Evolutionary conservation across 2,329 filamentous ascomycete species (phyloP), one percentile per base, ranked within the genome.

Genomic region (Apiospora hydei): DNA sequence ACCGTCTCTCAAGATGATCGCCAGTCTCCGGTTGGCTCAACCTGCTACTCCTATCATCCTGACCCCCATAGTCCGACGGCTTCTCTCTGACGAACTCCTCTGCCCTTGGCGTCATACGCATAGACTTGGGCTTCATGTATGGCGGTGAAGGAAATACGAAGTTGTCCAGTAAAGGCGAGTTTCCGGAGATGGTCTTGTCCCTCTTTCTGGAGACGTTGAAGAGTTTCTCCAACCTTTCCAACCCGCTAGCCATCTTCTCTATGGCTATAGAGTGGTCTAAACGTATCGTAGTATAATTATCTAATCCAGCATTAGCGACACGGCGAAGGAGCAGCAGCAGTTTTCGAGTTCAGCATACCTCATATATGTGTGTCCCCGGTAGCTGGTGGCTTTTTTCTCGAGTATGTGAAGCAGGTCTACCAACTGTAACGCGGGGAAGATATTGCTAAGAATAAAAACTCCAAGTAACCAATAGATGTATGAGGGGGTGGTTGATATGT

Each of bases 81-180:
- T 41, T 69, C 18, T 69, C 46, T 41, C 24, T 51, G 46, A 43
- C 4, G 30, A 51, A 74, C 24, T 75, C 75, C 76, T 87, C 87
- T 67, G 89, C 85, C 67, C 89, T 84, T n/a, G 89, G 88, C 67
- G 85, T 80, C 89, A 91, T 90, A 34, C 87, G 84, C 71, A 82
- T 83, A 21, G 85, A 83, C 49, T 83, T 89, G 38, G 89, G 89
- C 66, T 87, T 84, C 73, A 91, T 88, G 75, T 88, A 91, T 0
- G 80, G 77, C 21, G 80, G 80, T 11, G 79, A 76, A 26, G 80
- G 80, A 69, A 81, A 81, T 18, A 51, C 38, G 24, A 46, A 24
- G 46, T 46, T 71, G 53, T 30, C 49, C 14, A 47, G 38, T 34
- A 38, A 44, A 18, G 69, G 43, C 71, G 76, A 34, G 64, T 70